phyloP scores from a whole-genome alignment of 2,329 filamentous ascomycete genomes.

The Trichophyton simii region DNA sequence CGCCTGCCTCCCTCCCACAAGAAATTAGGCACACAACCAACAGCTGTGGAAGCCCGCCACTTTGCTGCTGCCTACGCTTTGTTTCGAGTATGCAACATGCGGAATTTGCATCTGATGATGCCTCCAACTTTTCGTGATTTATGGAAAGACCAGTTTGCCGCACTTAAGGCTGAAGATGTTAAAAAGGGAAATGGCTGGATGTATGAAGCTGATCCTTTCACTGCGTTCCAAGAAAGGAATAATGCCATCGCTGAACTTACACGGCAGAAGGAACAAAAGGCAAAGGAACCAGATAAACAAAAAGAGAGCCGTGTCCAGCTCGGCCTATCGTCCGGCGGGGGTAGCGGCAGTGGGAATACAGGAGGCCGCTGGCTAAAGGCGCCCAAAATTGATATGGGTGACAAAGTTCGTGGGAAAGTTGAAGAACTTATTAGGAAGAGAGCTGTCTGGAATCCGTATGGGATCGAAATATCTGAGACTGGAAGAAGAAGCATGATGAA shows the following conservation, averaged over 20 bases:
- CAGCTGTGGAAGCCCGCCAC: constrained; percentile 79
- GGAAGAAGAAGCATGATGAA: constrained; percentile 52
- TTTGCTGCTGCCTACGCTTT: constrained; percentile 85
- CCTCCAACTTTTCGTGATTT: constrained; percentile 79
- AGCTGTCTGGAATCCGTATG: constrained; percentile 77
- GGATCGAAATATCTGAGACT: constrained; percentile 48
- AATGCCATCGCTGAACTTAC: constrained; percentile 62
- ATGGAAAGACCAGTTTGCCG: constrained; percentile 79
- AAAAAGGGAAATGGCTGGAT: constrained; percentile 70
- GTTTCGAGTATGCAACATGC: constrained; percentile 86
- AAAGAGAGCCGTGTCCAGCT: constrained; percentile 46
- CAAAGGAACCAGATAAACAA: constrained; percentile 43
- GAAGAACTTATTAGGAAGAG: constrained; percentile 67
- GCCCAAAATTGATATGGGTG: constrained; percentile 87
- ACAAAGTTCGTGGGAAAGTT: constrained; percentile 62
- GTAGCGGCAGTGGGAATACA: constrained; percentile 18
- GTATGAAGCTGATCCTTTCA: constrained; percentile 92
- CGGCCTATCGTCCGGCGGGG: constrained; percentile 29
- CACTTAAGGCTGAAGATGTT: constrained; percentile 67
- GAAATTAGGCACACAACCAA: constrained; percentile 61
- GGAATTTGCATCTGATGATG: constrained; percentile 87
- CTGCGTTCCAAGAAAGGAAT: constrained; percentile 63
- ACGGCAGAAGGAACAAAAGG: constrained; percentile 58
- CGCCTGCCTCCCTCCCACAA: constrained; percentile 65
- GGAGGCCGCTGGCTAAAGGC: constrained; percentile 54